Percentiles rank a stretch among this genome's conserved stretches.
These are phyloP conservation scores for Scheffersomyces cryptocercus DNA, from an alignment of 1,139 yeast species.

Conservation along the genomic window DNA sequence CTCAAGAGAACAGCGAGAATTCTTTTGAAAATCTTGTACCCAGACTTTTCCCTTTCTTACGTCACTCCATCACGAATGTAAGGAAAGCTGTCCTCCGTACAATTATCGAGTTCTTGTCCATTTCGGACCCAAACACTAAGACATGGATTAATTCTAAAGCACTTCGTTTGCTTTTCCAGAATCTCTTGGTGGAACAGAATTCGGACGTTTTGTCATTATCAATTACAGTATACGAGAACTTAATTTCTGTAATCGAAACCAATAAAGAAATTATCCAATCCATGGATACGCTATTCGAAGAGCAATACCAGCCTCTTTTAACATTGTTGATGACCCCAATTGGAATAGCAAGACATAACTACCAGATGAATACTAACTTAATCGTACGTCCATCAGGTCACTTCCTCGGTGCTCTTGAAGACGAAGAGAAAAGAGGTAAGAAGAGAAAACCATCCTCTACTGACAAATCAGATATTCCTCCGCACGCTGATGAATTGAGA, in stretches of 20 bases:
- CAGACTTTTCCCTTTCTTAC: constrained; percentile 82
- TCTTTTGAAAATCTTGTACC: constrained; percentile 81
- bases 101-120: constrained; percentile 70
- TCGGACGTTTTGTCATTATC: constrained; percentile 68
- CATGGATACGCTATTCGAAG: constrained; percentile 50
- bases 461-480: constrained; percentile 47
- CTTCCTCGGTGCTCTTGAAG: constrained; percentile 33
- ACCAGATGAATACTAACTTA: constrained; percentile 73
- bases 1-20: constrained; percentile 36
- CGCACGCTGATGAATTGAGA: constrained; percentile 49
- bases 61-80: constrained; percentile 93
- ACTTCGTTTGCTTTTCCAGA: constrained; percentile 79
- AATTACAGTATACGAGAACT: constrained; percentile 56
- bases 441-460: constrained; percentile 35
- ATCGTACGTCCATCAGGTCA: constrained; percentile 82
- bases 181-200: constrained; percentile 86
- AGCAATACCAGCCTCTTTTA: constrained; percentile 63
- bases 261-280: constrained; percentile 25
- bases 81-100: constrained; percentile 87
- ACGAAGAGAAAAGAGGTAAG: constrained; percentile 28
- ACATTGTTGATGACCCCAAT: constrained; percentile 87
- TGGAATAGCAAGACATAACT: constrained; percentile 88
- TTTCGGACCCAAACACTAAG: constrained; percentile 64
- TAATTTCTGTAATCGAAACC: constrained; percentile 50
- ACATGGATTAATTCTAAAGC: constrained; percentile 79